Base-by-base conservation (phyloP, 352 stramenopile species). In the Phytophthora boehmeriae region DNA sequence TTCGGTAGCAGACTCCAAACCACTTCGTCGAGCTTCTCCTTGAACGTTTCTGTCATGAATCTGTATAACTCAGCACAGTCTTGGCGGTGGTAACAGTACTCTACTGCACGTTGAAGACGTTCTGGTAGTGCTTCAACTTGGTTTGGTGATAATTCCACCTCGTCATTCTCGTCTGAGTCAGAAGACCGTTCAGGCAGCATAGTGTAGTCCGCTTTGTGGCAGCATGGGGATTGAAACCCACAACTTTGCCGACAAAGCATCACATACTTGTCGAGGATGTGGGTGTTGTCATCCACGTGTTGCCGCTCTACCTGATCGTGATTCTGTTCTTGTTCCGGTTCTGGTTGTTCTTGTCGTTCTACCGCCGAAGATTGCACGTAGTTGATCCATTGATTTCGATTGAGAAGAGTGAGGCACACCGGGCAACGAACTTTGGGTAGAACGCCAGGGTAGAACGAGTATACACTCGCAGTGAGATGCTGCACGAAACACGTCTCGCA, bases 361-460 rank as follows among this genome's bases (percentile, higher is more conserved):
- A 25, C 20, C 34, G 45, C 34, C n/a, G 19, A 16, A n/a, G 77
- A 64, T 11, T 64, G 45, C 8, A 86, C 59, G 22, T 73, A 83
- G 6, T 61, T 55, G 10, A 55, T 54, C 79, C 79, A 89, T 45
- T 80, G 74, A 41, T 53, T 63, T 50, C 80, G 85, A 55, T 85
- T 81, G 11, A 86, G 50, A 13, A 82, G 63, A 9, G 55, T 78
- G 41, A 89, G 55, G 45, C 79, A 89, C 51, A 80, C 69, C n/a
- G 79, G 79, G 19, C 79, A 89, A n/a, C 76, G 76, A 42, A 89
- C 74, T 68, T 86, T 86, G n/a, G 79, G 79, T 22, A 89, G 54
- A 30, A 86, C 72, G 8, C 79, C 79, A 0, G 76, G 66, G 67
- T 89, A 89, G 57, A 73, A 86, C 56, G 75, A 73, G 59, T 86